Percentiles rank a stretch among this genome's conserved stretches.
These are phyloP conservation scores for Rhodotorula babjevae DNA, from an alignment of 768 basidiomycete species.

Conservation along the genomic window DNA sequence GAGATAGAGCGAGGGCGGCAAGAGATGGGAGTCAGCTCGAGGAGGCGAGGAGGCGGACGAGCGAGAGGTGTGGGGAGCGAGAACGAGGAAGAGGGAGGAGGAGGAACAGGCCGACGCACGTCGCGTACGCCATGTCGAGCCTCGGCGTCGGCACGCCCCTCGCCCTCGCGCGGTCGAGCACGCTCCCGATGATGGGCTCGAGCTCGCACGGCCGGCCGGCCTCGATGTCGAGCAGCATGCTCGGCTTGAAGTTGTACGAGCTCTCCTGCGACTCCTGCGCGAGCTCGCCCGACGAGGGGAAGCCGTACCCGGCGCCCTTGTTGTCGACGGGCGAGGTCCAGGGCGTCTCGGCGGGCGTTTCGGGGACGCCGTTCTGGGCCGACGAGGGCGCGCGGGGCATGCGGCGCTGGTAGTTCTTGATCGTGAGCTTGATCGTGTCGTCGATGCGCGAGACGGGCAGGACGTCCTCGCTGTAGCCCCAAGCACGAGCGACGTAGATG, in stretches of 20 bases:
- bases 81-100: too few relatives aligned
- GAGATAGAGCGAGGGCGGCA: too few relatives aligned
- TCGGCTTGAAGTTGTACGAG: conserved; percentile 34
- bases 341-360: conserved; percentile 23
- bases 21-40: not conserved
- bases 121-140: conserved; percentile 23
- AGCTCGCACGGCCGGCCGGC: conserved; percentile 34
- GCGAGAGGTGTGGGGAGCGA: too few relatives aligned
- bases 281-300: not conserved
- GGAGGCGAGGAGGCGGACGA: not conserved
- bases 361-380: not conserved
- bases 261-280: conserved; percentile 6
- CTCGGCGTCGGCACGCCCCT: conserved; percentile 33
- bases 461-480: conserved; percentile 29
- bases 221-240: conserved; percentile 38
- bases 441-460: conserved; percentile 30
- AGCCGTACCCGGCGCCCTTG: conserved; percentile 6
- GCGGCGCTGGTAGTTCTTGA: conserved; percentile 24
- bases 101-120: not conserved
- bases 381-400: not conserved
- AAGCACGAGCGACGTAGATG: conserved; percentile 32
- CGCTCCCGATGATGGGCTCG: conserved; percentile 31
- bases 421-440: conserved; percentile 28
- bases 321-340: not conserved
- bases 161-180: conserved; percentile 34